phyloP scores from a whole-genome alignment of 208 protist genomes.

The Trypanosoma avium region DNA sequence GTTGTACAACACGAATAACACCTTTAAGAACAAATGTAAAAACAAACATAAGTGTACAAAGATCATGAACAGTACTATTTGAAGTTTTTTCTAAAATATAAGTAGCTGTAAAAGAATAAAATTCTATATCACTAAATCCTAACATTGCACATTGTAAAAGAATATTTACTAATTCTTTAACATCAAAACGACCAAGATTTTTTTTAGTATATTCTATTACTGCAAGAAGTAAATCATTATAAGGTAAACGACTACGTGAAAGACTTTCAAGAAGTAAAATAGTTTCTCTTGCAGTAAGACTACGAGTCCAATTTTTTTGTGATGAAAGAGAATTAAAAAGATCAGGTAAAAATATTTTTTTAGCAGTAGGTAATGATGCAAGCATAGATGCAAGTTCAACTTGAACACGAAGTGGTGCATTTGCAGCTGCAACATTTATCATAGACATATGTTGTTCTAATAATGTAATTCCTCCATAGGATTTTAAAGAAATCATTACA shows the following conservation, averaged over 20 bases:
- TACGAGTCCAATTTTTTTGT: conserved; percentile 44
- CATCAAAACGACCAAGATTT: conserved; percentile 42
- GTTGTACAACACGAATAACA: conserved; percentile 80
- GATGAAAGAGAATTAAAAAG: conserved; percentile 53
- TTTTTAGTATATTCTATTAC: conserved; percentile 55
- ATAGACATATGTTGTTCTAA: conserved; percentile 68
- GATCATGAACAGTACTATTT: conserved; percentile 70
- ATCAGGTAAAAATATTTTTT: conserved; percentile 44
- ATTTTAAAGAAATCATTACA: conserved; percentile 49
- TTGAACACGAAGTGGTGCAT: conserved; percentile 52
- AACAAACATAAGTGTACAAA: conserved; percentile 71
- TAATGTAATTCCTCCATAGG: conserved; percentile 55
- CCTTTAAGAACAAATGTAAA: conserved; percentile 82
- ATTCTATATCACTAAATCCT: conserved; percentile 72
- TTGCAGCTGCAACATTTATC: conserved; percentile 53
- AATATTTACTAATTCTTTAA: conserved; percentile 48
- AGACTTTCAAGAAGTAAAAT: conserved; percentile 52
- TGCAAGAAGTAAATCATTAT: conserved; percentile 47
- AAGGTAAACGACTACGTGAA: conserved; percentile 35
- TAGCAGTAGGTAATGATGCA: conserved; percentile 43
- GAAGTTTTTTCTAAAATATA: conserved; percentile 52
- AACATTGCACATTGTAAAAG: conserved; percentile 58
- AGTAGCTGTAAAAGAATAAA: conserved; percentile 59
- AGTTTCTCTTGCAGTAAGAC: conserved; percentile 49
- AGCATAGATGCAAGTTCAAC: conserved; percentile 58